A percentile compares a stretch with the other conserved stretches of the same genome.
phyloP scores from a whole-genome alignment of 2,329 filamentous ascomycete species.

The Cercospora beticola region DNA sequence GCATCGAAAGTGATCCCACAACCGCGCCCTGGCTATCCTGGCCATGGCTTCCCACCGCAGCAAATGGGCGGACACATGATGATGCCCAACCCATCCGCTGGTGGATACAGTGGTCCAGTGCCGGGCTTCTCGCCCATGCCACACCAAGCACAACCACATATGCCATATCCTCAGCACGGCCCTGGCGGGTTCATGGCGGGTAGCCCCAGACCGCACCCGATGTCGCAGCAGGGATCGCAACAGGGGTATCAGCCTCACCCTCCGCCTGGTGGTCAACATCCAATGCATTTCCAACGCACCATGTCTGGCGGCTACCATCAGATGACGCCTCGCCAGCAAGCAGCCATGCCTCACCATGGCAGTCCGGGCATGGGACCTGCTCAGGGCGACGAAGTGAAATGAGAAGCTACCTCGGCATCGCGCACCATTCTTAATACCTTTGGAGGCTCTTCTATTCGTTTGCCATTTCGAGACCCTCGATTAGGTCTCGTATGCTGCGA shows the following conservation, averaged over 20 bases:
- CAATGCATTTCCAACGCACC: conserved; percentile 31
- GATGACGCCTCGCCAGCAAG: conserved; percentile 39
- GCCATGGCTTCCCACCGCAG: conserved; percentile 23
- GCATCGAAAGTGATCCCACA: conserved; percentile 52
- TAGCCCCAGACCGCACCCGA: conserved; percentile 84
- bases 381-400: conserved; percentile 36
- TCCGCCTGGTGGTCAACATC: conserved; percentile 29
- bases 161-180: conserved; percentile 36
- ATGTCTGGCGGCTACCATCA: conserved; percentile 37
- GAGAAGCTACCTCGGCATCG: conserved; percentile 16
- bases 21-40: conserved; percentile 26
- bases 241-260: conserved; percentile 62
- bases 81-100: conserved; percentile 70
- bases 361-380: conserved; percentile 32
- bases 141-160: conserved; percentile 67
- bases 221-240: conserved; percentile 92
- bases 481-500: not conserved
- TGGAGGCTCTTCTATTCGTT: not conserved
- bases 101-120: conserved; percentile 68
- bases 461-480: not conserved
- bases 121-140: conserved; percentile 65
- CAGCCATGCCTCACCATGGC: conserved; percentile 34
- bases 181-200: conserved; percentile 65
- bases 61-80: conserved; percentile 73
- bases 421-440: not conserved